Conservation (phyloP, 1,139 yeast genomes). For the Hyphopichia khmerensis region DNA sequence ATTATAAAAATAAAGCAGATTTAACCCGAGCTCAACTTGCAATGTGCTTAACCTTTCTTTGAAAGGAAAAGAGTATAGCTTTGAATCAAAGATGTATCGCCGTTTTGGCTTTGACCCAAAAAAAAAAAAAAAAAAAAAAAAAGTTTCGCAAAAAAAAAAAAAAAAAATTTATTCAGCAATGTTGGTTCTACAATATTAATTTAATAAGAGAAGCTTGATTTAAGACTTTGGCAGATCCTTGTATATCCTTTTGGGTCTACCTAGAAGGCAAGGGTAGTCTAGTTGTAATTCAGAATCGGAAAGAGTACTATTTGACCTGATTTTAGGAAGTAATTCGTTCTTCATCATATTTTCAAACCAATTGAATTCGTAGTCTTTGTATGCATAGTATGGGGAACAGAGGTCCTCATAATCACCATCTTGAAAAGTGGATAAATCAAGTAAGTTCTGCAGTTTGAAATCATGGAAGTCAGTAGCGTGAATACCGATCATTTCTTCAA, state of each 20-base stretch:
- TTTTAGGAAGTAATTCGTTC: not conserved
- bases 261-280: not conserved
- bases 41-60: too few species aligned
- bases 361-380: not conserved
- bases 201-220: too few species aligned
- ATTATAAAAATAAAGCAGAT: conserved; percentile 25
- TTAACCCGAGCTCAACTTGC: too few species aligned
- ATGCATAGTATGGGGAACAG: not conserved
- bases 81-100: not conserved
- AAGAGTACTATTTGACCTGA: not conserved
- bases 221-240: not conserved
- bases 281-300: not conserved
- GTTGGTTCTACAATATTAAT: too few species aligned
- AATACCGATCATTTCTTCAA: not conserved
- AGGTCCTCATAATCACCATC: not conserved
- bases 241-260: not conserved
- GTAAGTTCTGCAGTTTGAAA: not conserved
- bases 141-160: not conserved
- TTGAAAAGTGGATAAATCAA: not conserved
- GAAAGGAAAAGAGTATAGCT: not conserved
- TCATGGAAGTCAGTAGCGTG: not conserved
- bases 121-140: conserved; percentile 1
- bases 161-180: too few species aligned
- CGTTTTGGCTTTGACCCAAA: not conserved
- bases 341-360: not conserved